Conservation (phyloP, 1,284 basidiomycete genomes). For the Ganoderma resinaceum region DNA sequence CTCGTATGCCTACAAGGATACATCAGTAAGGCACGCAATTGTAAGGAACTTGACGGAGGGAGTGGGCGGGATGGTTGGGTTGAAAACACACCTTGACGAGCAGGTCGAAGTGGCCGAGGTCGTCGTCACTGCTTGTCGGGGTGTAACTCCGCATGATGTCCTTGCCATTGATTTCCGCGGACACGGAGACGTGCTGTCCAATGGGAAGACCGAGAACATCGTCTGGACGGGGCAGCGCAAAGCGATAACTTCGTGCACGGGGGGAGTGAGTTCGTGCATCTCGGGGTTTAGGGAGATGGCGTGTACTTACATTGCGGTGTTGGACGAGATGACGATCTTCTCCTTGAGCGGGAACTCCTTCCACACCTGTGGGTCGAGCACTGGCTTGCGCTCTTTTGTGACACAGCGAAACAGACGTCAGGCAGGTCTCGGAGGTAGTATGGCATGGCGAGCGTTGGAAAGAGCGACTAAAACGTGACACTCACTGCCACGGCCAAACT, state of each 20-base stretch:
- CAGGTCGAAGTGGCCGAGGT: conserved; percentile 94
- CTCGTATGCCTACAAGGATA: conserved; percentile 81
- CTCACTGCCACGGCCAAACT: conserved; percentile 49
- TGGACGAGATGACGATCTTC: conserved; percentile 90
- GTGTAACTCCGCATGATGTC: conserved; percentile 93
- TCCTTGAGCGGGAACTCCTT: conserved; percentile 83
- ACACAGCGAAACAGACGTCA: conserved; percentile 18
- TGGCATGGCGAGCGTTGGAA: conserved; percentile 1
- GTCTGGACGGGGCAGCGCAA: conserved; percentile 76
- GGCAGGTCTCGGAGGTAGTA: conserved; percentile 8
- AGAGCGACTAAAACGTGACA: conserved; percentile 25
- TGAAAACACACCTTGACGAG: conserved; percentile 83
- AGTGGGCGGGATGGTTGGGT: conserved; percentile 1
- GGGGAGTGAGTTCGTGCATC: conserved; percentile 9
- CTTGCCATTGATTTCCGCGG: conserved; percentile 92
- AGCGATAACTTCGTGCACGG: conserved; percentile 78
- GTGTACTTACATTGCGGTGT: conserved; percentile 85
- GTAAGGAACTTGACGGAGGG: conserved; percentile 8
- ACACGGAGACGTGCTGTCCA: conserved; percentile 95
- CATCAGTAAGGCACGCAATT: conserved; percentile 9
- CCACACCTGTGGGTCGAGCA: conserved; percentile 81
- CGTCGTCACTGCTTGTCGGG: conserved; percentile 91
- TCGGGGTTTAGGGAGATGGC: conserved; percentile 1
- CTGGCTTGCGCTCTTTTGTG: conserved; percentile 61
- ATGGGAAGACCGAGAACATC: conserved; percentile 92